Conservation (phyloP, 164 flowering plant species). For the Magnolia sinica region DNA sequence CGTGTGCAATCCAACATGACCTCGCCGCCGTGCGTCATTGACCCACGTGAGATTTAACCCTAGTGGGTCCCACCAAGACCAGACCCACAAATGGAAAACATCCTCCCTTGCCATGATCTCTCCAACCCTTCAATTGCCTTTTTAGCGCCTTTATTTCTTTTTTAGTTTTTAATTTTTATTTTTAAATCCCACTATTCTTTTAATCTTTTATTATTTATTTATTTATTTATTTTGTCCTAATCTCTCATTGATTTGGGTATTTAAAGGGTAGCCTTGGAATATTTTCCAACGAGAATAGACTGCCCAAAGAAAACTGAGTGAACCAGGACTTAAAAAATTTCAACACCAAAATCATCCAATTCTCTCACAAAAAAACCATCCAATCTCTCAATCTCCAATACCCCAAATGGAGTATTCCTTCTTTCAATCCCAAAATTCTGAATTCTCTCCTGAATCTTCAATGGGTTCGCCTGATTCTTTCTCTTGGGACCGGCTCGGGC, state of each 20-base stretch:
- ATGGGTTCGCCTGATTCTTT: slow-evolving; percentile 14
- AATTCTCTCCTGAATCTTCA: slow-evolving; percentile 27
- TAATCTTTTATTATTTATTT: no score
- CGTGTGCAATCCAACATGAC: neutral
- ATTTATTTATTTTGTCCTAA: neutral
- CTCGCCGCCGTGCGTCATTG: slow-evolving; percentile 24
- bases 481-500: slow-evolving; percentile 7
- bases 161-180: no score
- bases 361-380: neutral
- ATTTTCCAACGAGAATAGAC: neutral
- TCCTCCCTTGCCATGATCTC: slow-evolving; percentile 1
- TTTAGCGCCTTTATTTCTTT: no score
- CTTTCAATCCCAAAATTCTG: slow-evolving; percentile 16
- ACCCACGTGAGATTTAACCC: slow-evolving; percentile 14
- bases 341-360: neutral
- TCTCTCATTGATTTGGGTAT: slow-evolving; percentile 1
- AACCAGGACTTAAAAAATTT: neutral
- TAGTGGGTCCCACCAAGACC: slow-evolving; percentile 3
- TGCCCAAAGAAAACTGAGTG: neutral
- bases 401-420: slow-evolving; percentile 16
- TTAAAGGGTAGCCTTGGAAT: neutral
- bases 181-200: neutral
- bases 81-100: slow-evolving; percentile 1
- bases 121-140: neutral
- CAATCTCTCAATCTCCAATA: neutral